Conservation (phyloP, 2,329 filamentous ascomycete genomes). For the Neobulgaria alba region DNA sequence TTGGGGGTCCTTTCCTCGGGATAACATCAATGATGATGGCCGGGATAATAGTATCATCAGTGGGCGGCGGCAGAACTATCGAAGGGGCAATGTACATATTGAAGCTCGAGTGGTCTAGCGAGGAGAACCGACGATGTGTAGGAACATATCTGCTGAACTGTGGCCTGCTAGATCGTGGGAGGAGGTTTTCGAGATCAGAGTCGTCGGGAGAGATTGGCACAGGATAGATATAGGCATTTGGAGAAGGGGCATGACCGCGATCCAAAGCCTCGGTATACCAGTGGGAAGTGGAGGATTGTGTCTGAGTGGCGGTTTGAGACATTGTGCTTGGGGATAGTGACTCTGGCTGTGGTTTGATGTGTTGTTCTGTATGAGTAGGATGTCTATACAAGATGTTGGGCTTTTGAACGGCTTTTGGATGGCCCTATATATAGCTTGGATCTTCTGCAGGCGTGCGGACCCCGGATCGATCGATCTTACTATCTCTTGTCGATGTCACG, state of each 20-base stretch:
- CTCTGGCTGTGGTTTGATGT: too few species aligned
- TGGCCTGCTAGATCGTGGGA: neutral
- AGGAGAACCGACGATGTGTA: neutral
- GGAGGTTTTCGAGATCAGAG: neutral
- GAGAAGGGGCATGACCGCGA: neutral
- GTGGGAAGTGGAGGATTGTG: neutral
- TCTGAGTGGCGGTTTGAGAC: neutral
- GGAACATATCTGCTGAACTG: too few species aligned
- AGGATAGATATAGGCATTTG: neutral
- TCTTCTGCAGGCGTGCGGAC: too few species aligned
- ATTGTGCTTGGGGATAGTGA: neutral
- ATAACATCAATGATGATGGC: slow-evolving; percentile 6
- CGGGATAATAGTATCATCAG: neutral
- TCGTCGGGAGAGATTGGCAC: neutral
- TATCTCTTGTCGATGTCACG: neutral
- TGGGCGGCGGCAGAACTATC: neutral
- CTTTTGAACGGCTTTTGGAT: neutral
- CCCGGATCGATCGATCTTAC: neutral
- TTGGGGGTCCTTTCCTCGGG: neutral
- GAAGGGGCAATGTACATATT: neutral
- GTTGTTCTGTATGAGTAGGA: too few species aligned
- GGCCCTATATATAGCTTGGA: neutral
- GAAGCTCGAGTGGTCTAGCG: neutral
- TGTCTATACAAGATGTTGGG: too few species aligned
- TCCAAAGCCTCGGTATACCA: neutral